phyloP scores from a whole-genome alignment of 2,329 filamentous ascomycete species.

The Diplodia intermedia region DNA sequence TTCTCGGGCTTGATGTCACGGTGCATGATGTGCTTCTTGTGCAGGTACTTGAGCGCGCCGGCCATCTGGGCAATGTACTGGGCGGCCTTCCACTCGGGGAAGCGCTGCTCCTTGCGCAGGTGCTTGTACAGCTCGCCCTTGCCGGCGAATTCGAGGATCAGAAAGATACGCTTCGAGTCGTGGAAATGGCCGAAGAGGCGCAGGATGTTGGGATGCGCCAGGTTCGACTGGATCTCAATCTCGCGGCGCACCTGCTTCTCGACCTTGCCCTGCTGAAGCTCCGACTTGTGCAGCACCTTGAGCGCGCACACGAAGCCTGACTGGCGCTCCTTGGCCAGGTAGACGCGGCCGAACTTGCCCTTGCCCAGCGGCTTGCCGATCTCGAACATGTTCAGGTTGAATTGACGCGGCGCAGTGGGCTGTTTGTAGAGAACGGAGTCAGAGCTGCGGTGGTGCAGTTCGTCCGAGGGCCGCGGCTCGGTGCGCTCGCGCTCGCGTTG shows the following conservation, averaged over 20 bases:
- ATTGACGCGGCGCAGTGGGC: constrained; percentile 58
- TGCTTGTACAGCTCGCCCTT: constrained; percentile 91
- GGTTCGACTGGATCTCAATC: constrained; percentile 88
- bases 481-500: constrained; percentile 51
- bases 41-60: constrained; percentile 85
- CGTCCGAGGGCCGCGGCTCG: constrained; percentile 45
- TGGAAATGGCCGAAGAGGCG: constrained; percentile 88
- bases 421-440: constrained; percentile 55
- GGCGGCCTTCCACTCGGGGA: constrained; percentile 84
- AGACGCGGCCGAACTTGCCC: constrained; percentile 86
- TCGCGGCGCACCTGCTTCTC: constrained; percentile 88
- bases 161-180: constrained; percentile 84
- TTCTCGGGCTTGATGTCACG: constrained; percentile 98
- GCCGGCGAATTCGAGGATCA: constrained; percentile 86
- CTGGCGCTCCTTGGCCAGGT: constrained; percentile 79
- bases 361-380: constrained; percentile 86
- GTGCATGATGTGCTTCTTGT: constrained; percentile 97
- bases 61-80: constrained; percentile 92
- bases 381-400: constrained; percentile 93
- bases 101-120: constrained; percentile 76
- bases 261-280: constrained; percentile 79
- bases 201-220: constrained; percentile 84
- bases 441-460: constrained; percentile 38
- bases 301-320: constrained; percentile 85
- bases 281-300: constrained; percentile 85